phyloP scores from a whole-genome alignment of 257 asterid genomes.

The Euphrasia confusa region DNA sequence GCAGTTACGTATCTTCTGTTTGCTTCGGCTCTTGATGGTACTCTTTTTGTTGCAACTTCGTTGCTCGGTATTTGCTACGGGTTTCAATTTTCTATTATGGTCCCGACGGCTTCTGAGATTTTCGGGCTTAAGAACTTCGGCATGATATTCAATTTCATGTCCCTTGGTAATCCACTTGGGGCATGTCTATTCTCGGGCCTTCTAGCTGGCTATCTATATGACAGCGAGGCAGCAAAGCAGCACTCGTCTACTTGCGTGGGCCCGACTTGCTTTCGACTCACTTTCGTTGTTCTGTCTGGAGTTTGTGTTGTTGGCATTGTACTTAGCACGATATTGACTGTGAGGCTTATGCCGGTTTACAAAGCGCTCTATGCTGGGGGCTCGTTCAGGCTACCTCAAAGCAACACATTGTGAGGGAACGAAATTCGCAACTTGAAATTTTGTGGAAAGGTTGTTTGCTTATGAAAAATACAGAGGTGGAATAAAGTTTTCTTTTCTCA shows the following conservation, averaged over 20 bases:
- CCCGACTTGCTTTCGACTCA: constrained; percentile 53
- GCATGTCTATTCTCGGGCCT: constrained; percentile 66
- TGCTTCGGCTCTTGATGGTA: constrained; percentile 44
- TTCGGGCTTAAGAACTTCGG: constrained; percentile 71
- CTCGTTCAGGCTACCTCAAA: constrained; percentile 49
- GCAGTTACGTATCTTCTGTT: constrained; percentile 49
- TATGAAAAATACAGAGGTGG: too few species aligned
- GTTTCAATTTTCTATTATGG: constrained; percentile 51
- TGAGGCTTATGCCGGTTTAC: constrained; percentile 59
- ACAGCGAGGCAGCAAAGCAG: constrained; percentile 58
- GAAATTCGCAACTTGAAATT: not conserved
- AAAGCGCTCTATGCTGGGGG: constrained; percentile 69
- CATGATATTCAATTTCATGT: constrained; percentile 51
- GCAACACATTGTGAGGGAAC: constrained; percentile 28
- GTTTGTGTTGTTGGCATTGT: constrained; percentile 42
- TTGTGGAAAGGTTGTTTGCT: too few species aligned
- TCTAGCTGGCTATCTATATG: constrained; percentile 65
- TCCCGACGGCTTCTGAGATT: constrained; percentile 67
- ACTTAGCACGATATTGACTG: constrained; percentile 47
- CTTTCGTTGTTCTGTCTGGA: constrained; percentile 58
- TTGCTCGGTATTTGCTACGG: constrained; percentile 72
- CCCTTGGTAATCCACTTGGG: constrained; percentile 65
- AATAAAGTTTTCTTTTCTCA: too few species aligned
- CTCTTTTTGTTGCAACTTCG: constrained; percentile 48
- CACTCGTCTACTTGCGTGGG: constrained; percentile 51